These are phyloP conservation scores for Nitzschia palea DNA, from an alignment of 108 stramenopile species.

Conservation along the genomic window DNA sequence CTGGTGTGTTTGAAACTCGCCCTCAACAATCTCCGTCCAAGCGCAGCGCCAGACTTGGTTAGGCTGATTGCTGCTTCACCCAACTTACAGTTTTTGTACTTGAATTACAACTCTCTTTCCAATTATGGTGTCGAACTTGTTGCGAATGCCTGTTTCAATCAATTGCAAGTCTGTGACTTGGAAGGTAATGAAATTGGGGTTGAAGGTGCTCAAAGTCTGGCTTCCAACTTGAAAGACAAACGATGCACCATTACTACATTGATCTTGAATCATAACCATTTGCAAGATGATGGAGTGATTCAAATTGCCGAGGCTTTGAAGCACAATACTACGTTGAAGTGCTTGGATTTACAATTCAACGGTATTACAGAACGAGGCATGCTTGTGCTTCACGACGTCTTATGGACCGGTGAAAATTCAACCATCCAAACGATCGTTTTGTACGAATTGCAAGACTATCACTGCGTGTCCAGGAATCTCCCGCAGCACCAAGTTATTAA, in stretches of 20 bases:
- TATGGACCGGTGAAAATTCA: neutral
- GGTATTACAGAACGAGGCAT: constrained; percentile 5
- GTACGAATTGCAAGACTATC: constrained; percentile 7
- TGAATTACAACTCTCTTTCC: neutral
- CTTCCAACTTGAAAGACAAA: neutral
- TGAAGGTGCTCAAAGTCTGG: constrained; percentile 10
- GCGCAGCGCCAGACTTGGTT: neutral
- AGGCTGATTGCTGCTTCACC: neutral
- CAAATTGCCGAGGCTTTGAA: constrained; percentile 20
- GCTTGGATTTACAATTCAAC: constrained; percentile 11
- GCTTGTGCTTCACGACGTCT: constrained; percentile 3
- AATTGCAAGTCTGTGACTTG: constrained; percentile 6
- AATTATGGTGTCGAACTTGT: neutral
- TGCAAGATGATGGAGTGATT: constrained; percentile 27
- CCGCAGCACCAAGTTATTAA: no score
- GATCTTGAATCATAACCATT: constrained; percentile 8
- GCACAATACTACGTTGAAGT: constrained; percentile 15
- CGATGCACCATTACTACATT: neutral
- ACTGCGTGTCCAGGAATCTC: neutral
- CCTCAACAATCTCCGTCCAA: constrained; percentile 1
- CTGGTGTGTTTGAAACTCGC: constrained; percentile 6
- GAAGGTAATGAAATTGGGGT: constrained; percentile 20
- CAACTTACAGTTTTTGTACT: neutral
- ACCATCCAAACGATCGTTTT: neutral
- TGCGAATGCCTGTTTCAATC: neutral